Percentiles rank a stretch among this genome's conserved stretches.
These are phyloP conservation scores for Acer saccharum DNA, from an alignment of 345 rosid species.

Conservation along the genomic window DNA sequence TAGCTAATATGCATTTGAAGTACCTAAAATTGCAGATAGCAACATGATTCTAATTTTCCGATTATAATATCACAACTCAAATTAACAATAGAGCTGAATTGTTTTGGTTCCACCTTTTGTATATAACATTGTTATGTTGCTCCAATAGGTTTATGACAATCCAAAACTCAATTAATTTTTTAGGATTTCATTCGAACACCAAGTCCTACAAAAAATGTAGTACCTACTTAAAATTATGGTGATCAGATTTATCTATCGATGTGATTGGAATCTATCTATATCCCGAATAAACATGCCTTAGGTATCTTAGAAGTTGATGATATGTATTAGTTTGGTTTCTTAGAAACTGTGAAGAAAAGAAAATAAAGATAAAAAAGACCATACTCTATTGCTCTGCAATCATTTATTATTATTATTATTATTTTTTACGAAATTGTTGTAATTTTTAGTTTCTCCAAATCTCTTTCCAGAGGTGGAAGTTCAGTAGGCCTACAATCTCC, in stretches of 20 bases:
- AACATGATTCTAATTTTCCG: not conserved
- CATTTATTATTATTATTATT: not conserved
- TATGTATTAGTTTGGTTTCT: not conserved
- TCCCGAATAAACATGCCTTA: not conserved
- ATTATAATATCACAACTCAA: not conserved
- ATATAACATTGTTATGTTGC: not conserved
- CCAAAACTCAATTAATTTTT: not conserved
- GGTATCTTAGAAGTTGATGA: too few relatives aligned
- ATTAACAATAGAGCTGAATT: not conserved
- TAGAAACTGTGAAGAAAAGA: not conserved
- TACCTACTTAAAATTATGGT: not conserved
- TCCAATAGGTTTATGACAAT: not conserved
- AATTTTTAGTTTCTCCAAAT: not conserved
- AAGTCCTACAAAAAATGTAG: slow-evolving; percentile 1
- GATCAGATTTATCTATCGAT: not conserved
- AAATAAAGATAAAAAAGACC: not conserved
- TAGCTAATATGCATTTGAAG: not conserved
- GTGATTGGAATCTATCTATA: not conserved
- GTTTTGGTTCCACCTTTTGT: not conserved
- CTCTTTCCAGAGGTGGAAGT: not conserved
- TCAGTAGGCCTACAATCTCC: not conserved
- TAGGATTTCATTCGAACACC: too few relatives aligned
- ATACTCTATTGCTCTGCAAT: not conserved
- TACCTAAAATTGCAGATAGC: not conserved
- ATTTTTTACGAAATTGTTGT: not conserved